Evolutionary conservation across 1,284 basidiomycete genomes (phyloP), one percentile per base, ranked within the genome.

Genomic region (Trichosporon asahii): DNA sequence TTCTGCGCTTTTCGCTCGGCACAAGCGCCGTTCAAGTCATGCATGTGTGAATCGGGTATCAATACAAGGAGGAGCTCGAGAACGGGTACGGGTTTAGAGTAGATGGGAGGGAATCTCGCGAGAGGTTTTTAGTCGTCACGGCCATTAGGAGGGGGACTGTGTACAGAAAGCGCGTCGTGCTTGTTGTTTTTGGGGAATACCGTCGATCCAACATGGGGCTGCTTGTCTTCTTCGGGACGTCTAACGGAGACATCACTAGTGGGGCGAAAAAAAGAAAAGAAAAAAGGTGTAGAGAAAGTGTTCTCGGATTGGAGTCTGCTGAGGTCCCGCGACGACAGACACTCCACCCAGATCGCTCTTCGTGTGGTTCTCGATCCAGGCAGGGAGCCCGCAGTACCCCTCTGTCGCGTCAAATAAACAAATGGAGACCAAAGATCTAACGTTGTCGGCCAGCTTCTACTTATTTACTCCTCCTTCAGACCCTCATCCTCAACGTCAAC

Each of bases 401-500:
- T 8, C 35, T 25, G 23, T 64, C 63, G 35, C 21, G 35, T 18
- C 25, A 9, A 25, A 25, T 25, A 40, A 15, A 25, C 33, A 64
- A 64, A 11, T 64, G 61, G 12, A 40, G 33, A 25, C 63, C 63
- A 37, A 37, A 61, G 57, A 61, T 61, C 57, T 61, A 61, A 27
- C 23, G 57, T 61, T 27, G 57, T 21, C 27, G 55, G 27, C 29
- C n/a, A 25, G 35, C 29, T 25, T 27, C 63, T 64, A 11, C n/a
- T 40, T 25, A 21, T 35, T 64, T 73, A 80, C 70, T 79, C 76
- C 66, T 74, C 74, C 74, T 79, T 78, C 44, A 68, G 31, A 9
- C 76, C 77, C 55, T 74, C 75, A 27, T 80, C 79, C 66, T 76
- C 77, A 18, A 75, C 76, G 2, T 75, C 79, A 2, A 77, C 77